Conservation (phyloP, 208 protist genomes). For the Acanthamoeba castellanii region DNA sequence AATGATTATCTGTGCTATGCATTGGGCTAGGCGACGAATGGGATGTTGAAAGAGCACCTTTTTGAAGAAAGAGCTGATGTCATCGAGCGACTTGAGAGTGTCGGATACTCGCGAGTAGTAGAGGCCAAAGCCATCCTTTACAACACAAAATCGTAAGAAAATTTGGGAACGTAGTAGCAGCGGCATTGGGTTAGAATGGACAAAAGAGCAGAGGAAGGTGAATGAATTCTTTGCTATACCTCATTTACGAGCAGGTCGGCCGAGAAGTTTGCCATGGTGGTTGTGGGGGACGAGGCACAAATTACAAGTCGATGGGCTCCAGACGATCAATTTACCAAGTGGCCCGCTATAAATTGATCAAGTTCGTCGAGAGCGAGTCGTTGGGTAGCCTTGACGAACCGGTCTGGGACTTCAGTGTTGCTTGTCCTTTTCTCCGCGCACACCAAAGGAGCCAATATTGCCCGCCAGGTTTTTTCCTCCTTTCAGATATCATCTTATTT, state of each 20-base stretch:
- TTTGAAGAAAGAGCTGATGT: constrained; percentile 43
- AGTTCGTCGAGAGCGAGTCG: too few species aligned
- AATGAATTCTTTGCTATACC: not conserved
- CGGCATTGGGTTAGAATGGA: not conserved
- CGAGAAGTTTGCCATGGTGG: not conserved
- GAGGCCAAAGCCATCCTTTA: constrained; percentile 42
- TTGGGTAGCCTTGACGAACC: too few species aligned
- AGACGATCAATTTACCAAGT: not conserved
- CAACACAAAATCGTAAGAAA: not conserved
- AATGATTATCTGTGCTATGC: not conserved
- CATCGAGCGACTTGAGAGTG: constrained; percentile 23
- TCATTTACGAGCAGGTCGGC: not conserved
- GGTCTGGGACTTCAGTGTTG: not conserved
- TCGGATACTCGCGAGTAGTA: constrained; percentile 51
- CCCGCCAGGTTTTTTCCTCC: not conserved
- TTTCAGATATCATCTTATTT: not conserved
- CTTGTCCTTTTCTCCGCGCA: not conserved
- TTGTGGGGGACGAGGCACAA: not conserved
- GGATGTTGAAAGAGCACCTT: not conserved
- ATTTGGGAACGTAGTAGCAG: not conserved
- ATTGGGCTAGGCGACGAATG: not conserved
- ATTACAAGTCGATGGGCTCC: too few species aligned
- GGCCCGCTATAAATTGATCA: too few species aligned
- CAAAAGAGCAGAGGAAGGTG: not conserved
- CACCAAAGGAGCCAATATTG: not conserved